Conservation (phyloP, 2,329 filamentous ascomycete genomes). For the Penicillium sp. region DNA sequence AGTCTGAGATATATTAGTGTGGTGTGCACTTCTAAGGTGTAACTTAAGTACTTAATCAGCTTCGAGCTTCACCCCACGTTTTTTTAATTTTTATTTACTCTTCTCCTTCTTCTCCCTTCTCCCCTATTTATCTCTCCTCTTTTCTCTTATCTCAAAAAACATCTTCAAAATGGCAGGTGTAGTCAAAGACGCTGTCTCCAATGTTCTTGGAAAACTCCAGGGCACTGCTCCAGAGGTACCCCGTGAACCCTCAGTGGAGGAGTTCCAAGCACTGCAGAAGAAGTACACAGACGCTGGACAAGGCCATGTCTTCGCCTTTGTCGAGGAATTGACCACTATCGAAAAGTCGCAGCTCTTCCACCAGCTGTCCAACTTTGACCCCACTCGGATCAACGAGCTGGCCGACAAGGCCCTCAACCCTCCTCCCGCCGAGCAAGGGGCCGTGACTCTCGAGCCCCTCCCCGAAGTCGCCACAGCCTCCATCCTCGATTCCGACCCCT, state of each 20-base stretch:
- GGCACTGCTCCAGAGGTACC: constrained; percentile 37
- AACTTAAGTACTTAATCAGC: constrained; percentile 5
- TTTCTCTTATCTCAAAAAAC: background rate
- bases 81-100: constrained; percentile 13
- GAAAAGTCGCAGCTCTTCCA: constrained; percentile 78
- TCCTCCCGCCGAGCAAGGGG: constrained; percentile 53
- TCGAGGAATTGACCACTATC: constrained; percentile 68
- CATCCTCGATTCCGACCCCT: constrained; percentile 79
- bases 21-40: background rate
- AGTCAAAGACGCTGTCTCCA: constrained; percentile 48
- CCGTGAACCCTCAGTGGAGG: constrained; percentile 59
- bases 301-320: constrained; percentile 82
- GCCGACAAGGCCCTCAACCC: constrained; percentile 79
- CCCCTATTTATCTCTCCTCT: background rate
- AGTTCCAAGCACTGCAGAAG: constrained; percentile 65
- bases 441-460: constrained; percentile 72
- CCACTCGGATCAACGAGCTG: constrained; percentile 81
- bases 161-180: constrained; percentile 37
- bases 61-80: constrained; percentile 28
- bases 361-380: constrained; percentile 80
- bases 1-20: constrained; percentile 9
- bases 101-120: constrained; percentile 6
- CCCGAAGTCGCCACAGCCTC: constrained; percentile 83
- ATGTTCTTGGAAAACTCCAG: constrained; percentile 48
- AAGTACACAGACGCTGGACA: constrained; percentile 74